Evolutionary conservation across 371 early-diverging fungal species (phyloP), one percentile per base, ranked within the genome.

Genomic region (Syncephalastrum racemosum): DNA sequence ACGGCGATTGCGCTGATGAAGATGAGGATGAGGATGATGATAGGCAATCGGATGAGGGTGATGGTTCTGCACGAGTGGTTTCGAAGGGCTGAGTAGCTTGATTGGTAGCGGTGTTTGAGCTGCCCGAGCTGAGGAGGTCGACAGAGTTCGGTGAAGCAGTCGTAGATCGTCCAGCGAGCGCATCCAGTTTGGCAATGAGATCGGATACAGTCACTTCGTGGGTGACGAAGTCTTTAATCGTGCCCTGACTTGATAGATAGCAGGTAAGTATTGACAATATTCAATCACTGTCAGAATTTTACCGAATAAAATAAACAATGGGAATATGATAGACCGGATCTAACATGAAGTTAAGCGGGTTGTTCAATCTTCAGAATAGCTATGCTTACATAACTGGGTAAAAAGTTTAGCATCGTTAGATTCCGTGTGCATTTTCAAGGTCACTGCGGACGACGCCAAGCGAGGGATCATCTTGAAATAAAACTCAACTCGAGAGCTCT

Each of bases 371-470:
- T 14, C 10, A 44, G 1, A 24, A 40, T 42, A 1, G 3, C 6
- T 46, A 14, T n/a, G 42, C 63, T 55, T 60, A 63, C 68, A 68
- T 43, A 68, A 46, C 52, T 68, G 68, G 13, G 50, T 46, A 53
- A 68, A 68, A 18, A 68, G 24, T 15, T 48, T 54, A 23, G 68
- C 68, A 58, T 63, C 54, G 12, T 60, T 64, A 4, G 64, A 60
- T 14, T 54, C 58, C 45, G 50, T 59, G n/a, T 54, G 48, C 62
- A 66, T 57, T 25, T 53, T 46, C 0, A 66, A 31, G 6, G 66
- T 62, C 8, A 66, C 51, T 18, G 66, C 23, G 16, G 46, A 42
- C 2, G 47, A 18, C 19, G 31, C 22, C 0, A 62, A 31, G 18
- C 39, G 31, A 25, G 50, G 20, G 46, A 61, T 40, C 10, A 61